phyloP scores from a whole-genome alignment of 2,329 filamentous ascomycete genomes.

The Cytospora schulzeri region DNA sequence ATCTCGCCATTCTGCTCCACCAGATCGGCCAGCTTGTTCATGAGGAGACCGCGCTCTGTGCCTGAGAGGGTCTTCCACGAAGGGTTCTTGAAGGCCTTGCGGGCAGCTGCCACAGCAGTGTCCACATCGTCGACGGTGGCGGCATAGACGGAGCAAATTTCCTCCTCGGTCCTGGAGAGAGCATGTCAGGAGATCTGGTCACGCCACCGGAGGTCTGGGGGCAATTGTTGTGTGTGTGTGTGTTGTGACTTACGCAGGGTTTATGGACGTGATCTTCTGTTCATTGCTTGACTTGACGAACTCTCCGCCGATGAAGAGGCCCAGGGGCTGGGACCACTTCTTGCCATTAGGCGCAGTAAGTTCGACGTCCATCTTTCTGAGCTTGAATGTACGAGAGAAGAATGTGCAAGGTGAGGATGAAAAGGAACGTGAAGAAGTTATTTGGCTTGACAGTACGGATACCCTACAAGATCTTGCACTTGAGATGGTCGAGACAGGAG shows the following conservation, averaged over 20 bases:
- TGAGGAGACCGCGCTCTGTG: conserved; percentile 67
- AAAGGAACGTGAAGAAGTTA: background rate
- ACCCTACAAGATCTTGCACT: too few species aligned
- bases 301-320: conserved; percentile 84
- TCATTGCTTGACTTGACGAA: conserved; percentile 69
- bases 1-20: conserved; percentile 63
- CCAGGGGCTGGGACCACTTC: conserved; percentile 71
- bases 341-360: conserved; percentile 76
- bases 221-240: background rate
- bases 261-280: conserved; percentile 66
- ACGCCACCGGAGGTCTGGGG: background rate
- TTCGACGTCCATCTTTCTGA: conserved; percentile 48
- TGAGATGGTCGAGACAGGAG: background rate
- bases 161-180: conserved; percentile 55
- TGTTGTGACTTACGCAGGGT: conserved; percentile 62
- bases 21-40: conserved; percentile 71
- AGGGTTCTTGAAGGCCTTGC: conserved; percentile 66
- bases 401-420: background rate
- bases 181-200: conserved; percentile 3
- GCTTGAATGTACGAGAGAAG: conserved; percentile 9
- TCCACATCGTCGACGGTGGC: conserved; percentile 70
- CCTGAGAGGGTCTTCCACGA: conserved; percentile 70
- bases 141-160: conserved; percentile 72
- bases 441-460: background rate
- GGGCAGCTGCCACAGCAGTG: conserved; percentile 68